A percentile compares a stretch with the other conserved stretches of the same genome.
These are phyloP conservation scores for Diphasiastrum complanatum DNA, from an alignment of 83 land plant species.

Conservation along the genomic window DNA sequence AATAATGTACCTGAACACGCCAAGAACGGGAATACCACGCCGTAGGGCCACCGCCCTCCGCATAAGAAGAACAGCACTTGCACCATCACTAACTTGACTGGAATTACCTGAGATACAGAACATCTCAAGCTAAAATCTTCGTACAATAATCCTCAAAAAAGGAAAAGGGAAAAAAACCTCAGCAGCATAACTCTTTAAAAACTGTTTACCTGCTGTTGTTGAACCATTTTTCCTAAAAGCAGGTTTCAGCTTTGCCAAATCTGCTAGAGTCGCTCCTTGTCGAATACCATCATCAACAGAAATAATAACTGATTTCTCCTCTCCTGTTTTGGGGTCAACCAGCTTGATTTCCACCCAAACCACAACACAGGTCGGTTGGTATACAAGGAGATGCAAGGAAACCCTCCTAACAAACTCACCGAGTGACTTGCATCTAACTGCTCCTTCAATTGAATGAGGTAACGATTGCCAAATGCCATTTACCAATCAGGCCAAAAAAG, in stretches of 20 bases:
- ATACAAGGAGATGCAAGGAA: no score
- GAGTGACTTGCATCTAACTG: neutral
- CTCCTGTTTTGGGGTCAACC: constrained; percentile 84
- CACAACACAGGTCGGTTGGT: no score
- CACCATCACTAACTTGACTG: constrained; percentile 87
- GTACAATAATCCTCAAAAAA: neutral
- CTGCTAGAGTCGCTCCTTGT: constrained; percentile 50
- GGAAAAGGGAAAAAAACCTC: neutral
- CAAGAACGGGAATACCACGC: constrained; percentile 67
- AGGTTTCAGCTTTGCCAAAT: constrained; percentile 74
- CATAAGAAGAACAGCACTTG: constrained; percentile 82
- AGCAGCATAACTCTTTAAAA: neutral
- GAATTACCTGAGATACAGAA: constrained; percentile 47
- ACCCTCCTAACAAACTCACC: no score
- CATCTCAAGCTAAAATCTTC: neutral
- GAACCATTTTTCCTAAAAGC: constrained; percentile 84
- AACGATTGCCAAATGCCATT: neutral
- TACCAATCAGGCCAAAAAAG: no score
- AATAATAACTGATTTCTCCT: constrained; percentile 65
- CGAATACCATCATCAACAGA: constrained; percentile 96
- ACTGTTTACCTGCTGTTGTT: constrained; percentile 99
- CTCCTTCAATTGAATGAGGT: neutral
- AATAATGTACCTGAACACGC: constrained; percentile 58
- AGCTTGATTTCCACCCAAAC: constrained; percentile 31
- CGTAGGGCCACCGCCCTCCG: constrained; percentile 49